Evolutionary conservation across 192 early-diverging fungal genomes (phyloP).

Genomic region (Linnemannia schmuckeri): DNA sequence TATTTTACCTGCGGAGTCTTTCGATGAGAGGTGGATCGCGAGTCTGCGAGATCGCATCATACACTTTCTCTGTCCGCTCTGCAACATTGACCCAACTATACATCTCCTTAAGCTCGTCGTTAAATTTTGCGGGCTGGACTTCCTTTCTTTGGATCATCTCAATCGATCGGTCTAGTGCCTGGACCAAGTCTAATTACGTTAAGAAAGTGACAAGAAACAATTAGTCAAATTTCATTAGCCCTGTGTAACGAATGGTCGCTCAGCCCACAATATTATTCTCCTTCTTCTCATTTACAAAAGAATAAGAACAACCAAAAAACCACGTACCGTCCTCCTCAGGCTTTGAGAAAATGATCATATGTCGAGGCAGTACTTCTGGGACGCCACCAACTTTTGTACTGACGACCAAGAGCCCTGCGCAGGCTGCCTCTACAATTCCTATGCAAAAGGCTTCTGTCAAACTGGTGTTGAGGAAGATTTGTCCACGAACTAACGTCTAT

Average conservation of each 20-base stretch:
- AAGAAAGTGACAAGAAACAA: background rate
- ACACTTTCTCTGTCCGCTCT: slow-evolving; percentile 91
- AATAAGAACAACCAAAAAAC: background rate
- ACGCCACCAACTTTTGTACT: slow-evolving; percentile 97
- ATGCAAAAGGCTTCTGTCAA: slow-evolving; percentile 99
- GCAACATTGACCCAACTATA: slow-evolving; percentile 98
- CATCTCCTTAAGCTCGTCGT: slow-evolving; percentile 90
- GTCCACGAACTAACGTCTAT: slow-evolving; percentile 82
- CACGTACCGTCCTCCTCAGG: slow-evolving; percentile 85
- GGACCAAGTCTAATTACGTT: slow-evolving; percentile 68
- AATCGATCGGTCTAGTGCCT: slow-evolving; percentile 79
- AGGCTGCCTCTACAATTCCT: slow-evolving; percentile 97
- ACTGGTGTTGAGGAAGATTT: slow-evolving; percentile 97
- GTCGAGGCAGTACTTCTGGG: slow-evolving; percentile 92
- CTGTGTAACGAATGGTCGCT: background rate
- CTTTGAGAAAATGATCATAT: slow-evolving; percentile 93
- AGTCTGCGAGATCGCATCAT: slow-evolving; percentile 77
- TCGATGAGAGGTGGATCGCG: slow-evolving; percentile 81
- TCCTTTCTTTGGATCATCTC: slow-evolving; percentile 73
- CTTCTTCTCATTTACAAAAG: background rate
- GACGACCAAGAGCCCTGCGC: slow-evolving; percentile 93
- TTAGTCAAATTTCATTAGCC: background rate
- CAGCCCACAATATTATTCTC: background rate
- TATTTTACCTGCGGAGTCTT: slow-evolving; percentile 68
- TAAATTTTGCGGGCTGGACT: slow-evolving; percentile 76